A percentile compares a stretch with the other conserved stretches of the same genome.
phyloP scores from a whole-genome alignment of 2,329 filamentous ascomycete genomes.

The Pseudogymnoascus sp. region DNA sequence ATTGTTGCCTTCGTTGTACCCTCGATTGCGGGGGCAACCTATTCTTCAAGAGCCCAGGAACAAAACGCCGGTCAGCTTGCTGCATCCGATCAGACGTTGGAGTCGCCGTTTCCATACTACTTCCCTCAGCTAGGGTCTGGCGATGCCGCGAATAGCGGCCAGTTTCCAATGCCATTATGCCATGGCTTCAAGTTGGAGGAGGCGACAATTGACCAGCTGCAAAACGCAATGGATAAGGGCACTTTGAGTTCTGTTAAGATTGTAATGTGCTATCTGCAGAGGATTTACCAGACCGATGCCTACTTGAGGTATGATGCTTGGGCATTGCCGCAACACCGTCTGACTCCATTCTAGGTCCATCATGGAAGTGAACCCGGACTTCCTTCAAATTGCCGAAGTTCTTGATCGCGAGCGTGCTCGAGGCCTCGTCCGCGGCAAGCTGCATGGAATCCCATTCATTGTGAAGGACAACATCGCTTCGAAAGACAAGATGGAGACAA shows the following conservation, averaged over 20 bases:
- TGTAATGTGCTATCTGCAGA: slow-evolving; percentile 54
- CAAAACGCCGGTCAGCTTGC: slow-evolving; percentile 22
- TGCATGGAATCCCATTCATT: slow-evolving; percentile 70
- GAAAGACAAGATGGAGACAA: slow-evolving; percentile 66
- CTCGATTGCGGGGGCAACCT: neutral
- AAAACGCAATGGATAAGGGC: slow-evolving; percentile 48
- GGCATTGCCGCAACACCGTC: slow-evolving; percentile 1
- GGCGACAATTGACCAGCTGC: slow-evolving; percentile 62
- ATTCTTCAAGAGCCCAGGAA: neutral
- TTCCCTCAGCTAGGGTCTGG: slow-evolving; percentile 33
- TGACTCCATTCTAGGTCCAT: slow-evolving; percentile 39
- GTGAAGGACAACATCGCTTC: slow-evolving; percentile 69
- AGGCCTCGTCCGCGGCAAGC: slow-evolving; percentile 53
- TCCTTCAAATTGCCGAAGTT: slow-evolving; percentile 51
- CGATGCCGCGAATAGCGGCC: slow-evolving; percentile 21
- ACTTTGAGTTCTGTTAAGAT: slow-evolving; percentile 52
- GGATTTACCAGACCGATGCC: slow-evolving; percentile 54
- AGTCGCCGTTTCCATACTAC: slow-evolving; percentile 30
- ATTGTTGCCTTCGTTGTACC: neutral
- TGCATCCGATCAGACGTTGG: slow-evolving; percentile 29
- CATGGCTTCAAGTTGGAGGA: slow-evolving; percentile 57
- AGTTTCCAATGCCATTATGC: slow-evolving; percentile 59
- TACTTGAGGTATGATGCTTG: slow-evolving; percentile 51
- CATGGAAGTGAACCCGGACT: slow-evolving; percentile 63
- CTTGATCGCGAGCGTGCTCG: slow-evolving; percentile 54